Conservation (phyloP, 129 eudicot genomes). For the Mikania micrantha region DNA sequence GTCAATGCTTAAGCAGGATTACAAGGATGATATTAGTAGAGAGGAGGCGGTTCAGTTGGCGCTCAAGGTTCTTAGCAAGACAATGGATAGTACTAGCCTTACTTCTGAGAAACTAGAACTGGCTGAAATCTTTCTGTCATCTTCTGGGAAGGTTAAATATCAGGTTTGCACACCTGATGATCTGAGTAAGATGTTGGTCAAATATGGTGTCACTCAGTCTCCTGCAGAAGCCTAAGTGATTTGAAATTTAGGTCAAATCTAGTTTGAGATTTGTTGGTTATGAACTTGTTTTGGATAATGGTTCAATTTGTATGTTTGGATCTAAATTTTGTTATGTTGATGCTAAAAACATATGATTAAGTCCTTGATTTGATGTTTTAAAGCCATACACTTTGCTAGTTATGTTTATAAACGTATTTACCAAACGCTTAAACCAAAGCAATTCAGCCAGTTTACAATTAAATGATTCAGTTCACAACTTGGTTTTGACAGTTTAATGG, state of each 20-base stretch:
- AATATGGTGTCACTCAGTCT: conserved; percentile 64
- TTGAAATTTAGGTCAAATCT: background rate
- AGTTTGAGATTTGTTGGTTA: background rate
- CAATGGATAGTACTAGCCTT: conserved; percentile 82
- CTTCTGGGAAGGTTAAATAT: conserved; percentile 67
- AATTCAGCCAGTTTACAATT: background rate
- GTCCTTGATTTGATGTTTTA: background rate
- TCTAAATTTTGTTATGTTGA: conserved; percentile 3
- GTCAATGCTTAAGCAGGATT: conserved; percentile 81
- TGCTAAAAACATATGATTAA: conserved; percentile 8
- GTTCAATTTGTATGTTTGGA: conserved; percentile 11
- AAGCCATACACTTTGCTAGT: background rate
- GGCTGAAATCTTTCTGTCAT: conserved; percentile 62
- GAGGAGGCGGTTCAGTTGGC: conserved; percentile 80
- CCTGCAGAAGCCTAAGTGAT: conserved; percentile 41
- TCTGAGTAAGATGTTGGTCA: conserved; percentile 51
- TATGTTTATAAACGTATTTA: no score
- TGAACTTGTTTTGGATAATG: conserved; percentile 22
- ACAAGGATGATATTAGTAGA: conserved; percentile 65
- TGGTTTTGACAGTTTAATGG: background rate
- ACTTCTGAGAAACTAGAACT: conserved; percentile 81
- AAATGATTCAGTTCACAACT: background rate
- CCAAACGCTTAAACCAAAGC: no score
- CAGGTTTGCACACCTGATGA: conserved; percentile 61
- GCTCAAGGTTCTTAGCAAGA: conserved; percentile 84